Percentiles rank a stretch among this genome's conserved stretches.
Conservation (phyloP, 345 rosid genomes). For the Atalantia buxifolia region DNA sequence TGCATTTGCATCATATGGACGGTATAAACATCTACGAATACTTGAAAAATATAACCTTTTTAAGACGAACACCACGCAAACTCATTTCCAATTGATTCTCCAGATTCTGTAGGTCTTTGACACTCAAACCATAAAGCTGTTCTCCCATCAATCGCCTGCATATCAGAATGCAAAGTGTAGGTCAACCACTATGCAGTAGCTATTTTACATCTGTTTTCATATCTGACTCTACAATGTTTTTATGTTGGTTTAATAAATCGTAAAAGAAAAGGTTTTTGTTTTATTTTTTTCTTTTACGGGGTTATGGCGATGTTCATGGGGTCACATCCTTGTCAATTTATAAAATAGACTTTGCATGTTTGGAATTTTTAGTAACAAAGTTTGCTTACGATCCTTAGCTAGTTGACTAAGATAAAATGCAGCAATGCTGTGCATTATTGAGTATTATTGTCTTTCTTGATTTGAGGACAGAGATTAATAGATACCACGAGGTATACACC, state of each 20-base stretch:
- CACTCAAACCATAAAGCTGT: slow-evolving; percentile 56
- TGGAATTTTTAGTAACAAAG: no score
- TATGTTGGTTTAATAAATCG: not conserved
- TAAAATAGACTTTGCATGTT: no score
- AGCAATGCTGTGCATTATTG: no score
- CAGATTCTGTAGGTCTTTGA: slow-evolving; percentile 51
- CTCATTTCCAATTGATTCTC: slow-evolving; percentile 69
- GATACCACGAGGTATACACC: no score
- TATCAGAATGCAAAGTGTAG: slow-evolving; percentile 2
- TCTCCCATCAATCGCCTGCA: slow-evolving; percentile 73
- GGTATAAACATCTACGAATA: not conserved
- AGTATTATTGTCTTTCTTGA: no score
- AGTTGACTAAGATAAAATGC: no score
- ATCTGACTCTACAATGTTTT: not conserved
- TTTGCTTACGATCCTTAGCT: no score
- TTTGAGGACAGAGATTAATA: no score
- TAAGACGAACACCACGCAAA: slow-evolving; percentile 54
- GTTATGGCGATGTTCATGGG: not conserved
- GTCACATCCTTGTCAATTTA: no score
- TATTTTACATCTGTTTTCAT: not conserved
- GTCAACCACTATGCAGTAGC: not conserved
- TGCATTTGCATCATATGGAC: not conserved
- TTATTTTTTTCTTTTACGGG: not conserved
- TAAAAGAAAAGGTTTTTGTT: no score
- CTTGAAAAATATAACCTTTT: slow-evolving; percentile 41